These are phyloP conservation scores for Chloris gayana DNA, from an alignment of 176 grass and related monocot genomes.

Conservation along the genomic window DNA sequence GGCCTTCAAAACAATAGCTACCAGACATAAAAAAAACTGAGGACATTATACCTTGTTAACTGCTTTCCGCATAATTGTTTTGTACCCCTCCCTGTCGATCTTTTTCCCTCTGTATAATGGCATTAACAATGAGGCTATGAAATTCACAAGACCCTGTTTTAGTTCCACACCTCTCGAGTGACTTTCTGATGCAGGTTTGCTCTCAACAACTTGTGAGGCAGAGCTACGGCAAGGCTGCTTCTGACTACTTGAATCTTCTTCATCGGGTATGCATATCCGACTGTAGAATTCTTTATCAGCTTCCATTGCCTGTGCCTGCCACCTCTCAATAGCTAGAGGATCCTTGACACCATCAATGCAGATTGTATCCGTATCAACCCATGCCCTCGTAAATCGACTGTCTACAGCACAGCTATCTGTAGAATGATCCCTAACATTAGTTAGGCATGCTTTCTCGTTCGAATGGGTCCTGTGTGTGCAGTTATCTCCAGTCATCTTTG, in stretches of 20 bases:
- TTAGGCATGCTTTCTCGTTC: conserved; percentile 67
- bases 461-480: conserved; percentile 59
- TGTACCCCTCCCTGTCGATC: conserved; percentile 77
- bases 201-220: conserved; percentile 68
- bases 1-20: conserved; percentile 26
- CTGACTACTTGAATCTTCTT: conserved; percentile 77
- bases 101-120: conserved; percentile 89
- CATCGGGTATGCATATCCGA: conserved; percentile 66
- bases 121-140: conserved; percentile 82
- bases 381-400: conserved; percentile 73
- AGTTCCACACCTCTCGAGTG: conserved; percentile 68
- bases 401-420: conserved; percentile 66
- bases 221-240: conserved; percentile 62
- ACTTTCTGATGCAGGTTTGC: conserved; percentile 69
- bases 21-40: conserved; percentile 22
- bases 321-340: conserved; percentile 89
- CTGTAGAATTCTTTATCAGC: conserved; percentile 91
- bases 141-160: conserved; percentile 90
- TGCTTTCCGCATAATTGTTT: conserved; percentile 91
- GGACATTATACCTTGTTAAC: conserved; percentile 82
- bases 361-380: conserved; percentile 86
- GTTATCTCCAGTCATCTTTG: conserved; percentile 73
- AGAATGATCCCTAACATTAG: conserved; percentile 66
- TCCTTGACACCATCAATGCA: conserved; percentile 90
- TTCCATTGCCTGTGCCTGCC: conserved; percentile 95